Conservation (phyloP, 192 early-diverging fungal genomes). For the Funneliformis geosporum region DNA sequence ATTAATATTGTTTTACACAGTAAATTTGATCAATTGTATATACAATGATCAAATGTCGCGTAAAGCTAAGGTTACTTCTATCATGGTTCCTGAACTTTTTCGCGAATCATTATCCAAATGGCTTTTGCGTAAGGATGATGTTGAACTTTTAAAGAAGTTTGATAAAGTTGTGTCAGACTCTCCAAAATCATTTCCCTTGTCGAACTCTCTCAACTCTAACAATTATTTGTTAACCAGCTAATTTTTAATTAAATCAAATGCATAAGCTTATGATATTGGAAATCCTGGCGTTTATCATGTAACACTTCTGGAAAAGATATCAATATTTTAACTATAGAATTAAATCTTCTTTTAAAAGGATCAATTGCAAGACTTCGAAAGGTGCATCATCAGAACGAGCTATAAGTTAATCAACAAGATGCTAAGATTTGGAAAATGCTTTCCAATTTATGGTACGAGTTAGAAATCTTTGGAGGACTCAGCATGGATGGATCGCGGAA, state of each 20-base stretch:
- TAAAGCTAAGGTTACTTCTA: slow-evolving; percentile 53
- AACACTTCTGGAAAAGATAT: slow-evolving; percentile 67
- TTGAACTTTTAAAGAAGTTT: slow-evolving; percentile 53
- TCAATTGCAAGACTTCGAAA: slow-evolving; percentile 53
- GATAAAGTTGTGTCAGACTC: slow-evolving; percentile 48
- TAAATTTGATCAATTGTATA: too few species aligned
- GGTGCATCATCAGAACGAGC: slow-evolving; percentile 86
- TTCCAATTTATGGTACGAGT: slow-evolving; percentile 97
- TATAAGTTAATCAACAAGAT: slow-evolving; percentile 86
- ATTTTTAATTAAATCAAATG: too few species aligned
- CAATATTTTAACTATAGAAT: slow-evolving; percentile 88
- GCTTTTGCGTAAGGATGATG: slow-evolving; percentile 60
- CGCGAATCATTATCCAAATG: slow-evolving; percentile 65
- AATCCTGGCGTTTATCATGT: slow-evolving; percentile 90
- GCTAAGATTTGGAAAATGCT: slow-evolving; percentile 88
- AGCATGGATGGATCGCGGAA: too few species aligned
- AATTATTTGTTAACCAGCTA: slow-evolving; percentile 63
- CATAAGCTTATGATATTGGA: too few species aligned
- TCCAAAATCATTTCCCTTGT: slow-evolving; percentile 23
- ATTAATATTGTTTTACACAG: too few species aligned
- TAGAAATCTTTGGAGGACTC: too few species aligned
- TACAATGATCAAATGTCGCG: slow-evolving; percentile 60
- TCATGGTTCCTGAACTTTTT: slow-evolving; percentile 53
- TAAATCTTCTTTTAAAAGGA: slow-evolving; percentile 87
- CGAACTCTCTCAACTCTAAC: too few species aligned